Conservation (phyloP, 352 stramenopile species). For the Blastocystis hominis region DNA sequence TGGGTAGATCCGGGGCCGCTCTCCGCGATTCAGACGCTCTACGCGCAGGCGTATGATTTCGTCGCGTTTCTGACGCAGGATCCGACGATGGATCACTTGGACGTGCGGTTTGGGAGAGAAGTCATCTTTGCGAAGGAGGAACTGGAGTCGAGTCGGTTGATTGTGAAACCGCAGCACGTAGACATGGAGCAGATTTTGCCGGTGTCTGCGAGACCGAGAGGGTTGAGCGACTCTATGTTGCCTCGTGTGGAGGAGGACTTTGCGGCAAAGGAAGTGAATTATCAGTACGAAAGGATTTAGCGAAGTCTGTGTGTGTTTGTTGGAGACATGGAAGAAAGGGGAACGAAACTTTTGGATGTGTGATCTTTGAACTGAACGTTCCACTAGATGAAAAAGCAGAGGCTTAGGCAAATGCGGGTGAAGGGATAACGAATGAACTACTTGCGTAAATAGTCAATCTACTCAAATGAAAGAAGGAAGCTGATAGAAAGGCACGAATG, state of each 20-base stretch:
- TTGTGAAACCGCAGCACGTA: neutral
- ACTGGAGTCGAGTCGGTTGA: neutral
- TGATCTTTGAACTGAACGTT: no score
- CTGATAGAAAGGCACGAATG: no score
- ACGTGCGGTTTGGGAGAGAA: constrained; percentile 31
- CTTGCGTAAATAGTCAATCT: no score
- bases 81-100: constrained; percentile 52
- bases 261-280: neutral
- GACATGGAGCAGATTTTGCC: constrained; percentile 12
- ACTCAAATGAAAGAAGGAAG: no score
- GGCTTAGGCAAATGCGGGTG: no score
- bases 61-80: neutral
- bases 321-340: no score
- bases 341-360: no score
- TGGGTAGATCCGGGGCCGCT: constrained; percentile 3
- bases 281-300: neutral
- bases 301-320: neutral
- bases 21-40: neutral
- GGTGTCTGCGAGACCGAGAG: neutral
- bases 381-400: no score
- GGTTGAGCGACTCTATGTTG: constrained; percentile 28
- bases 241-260: neutral
- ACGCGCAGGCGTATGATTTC: constrained; percentile 30
- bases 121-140: constrained; percentile 9
- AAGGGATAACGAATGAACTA: no score